Conservation (phyloP, 257 asterid genomes). For the Cynanchum wilfordii region DNA sequence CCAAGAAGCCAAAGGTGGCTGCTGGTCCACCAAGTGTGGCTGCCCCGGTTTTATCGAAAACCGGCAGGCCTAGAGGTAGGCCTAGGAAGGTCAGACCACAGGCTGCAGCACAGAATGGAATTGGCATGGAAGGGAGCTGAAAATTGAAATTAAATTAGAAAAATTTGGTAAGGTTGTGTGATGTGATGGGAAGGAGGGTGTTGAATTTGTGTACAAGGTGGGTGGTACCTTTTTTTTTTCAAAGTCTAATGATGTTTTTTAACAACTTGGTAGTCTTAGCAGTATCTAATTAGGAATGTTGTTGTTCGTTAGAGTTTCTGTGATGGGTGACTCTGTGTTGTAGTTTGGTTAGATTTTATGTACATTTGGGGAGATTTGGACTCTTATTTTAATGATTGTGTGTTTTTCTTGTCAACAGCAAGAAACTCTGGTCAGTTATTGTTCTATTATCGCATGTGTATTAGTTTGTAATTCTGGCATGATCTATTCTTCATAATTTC, state of each 20-base stretch:
- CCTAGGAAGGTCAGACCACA: conserved; percentile 68
- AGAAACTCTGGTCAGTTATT: neutral
- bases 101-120: conserved; percentile 36
- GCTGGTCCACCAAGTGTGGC: conserved; percentile 26
- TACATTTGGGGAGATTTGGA: conserved; percentile 17
- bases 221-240: neutral
- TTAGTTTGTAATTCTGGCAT: neutral
- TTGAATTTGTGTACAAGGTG: neutral
- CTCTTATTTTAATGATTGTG: conserved; percentile 20
- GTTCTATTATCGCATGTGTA: neutral
- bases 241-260: conserved; percentile 16
- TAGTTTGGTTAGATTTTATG: conserved; percentile 25
- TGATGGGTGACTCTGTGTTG: conserved; percentile 21
- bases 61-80: conserved; percentile 77
- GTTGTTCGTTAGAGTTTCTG: conserved; percentile 10
- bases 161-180: neutral
- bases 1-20: conserved; percentile 57
- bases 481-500: neutral
- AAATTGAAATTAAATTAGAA: conserved; percentile 10
- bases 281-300: neutral
- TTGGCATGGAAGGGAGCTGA: conserved; percentile 19
- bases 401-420: conserved; percentile 14
- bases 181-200: neutral
- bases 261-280: conserved; percentile 14
- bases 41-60: conserved; percentile 27